Evolutionary conservation across 495 filamentous ascomycete species (phyloP), one percentile per base, ranked within the genome.

Genomic region (Xylaria castorea): DNA sequence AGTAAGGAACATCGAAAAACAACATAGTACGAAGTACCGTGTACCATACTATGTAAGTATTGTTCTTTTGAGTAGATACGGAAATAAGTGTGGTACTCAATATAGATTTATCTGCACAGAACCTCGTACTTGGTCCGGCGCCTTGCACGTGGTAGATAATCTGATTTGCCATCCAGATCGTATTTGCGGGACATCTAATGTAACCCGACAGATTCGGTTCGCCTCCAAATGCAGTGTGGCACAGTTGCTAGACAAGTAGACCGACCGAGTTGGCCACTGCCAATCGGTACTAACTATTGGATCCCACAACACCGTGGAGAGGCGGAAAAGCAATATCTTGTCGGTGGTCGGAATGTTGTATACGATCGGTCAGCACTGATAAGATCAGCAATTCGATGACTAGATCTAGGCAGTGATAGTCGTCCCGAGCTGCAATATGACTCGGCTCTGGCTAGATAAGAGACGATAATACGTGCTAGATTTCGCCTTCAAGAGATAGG

Each of bases 51-150:
- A 57, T 16, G 27, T 32, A 57, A 32, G 53, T 25, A 32, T 11
- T 57, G 11, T 65, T 48, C 40, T 16, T 46, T 50, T 50, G 22
- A 14, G n/a, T 6, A n/a, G n/a, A n/a, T n/a, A 14, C 8, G 3
- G 38, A 44, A 44, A 44, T 40, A 48, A 42, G 20, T 4, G 38
- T 34, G 62, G 38, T 11, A 27, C 32, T 12, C 14, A 38, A 46
- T 66, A 32, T 66, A 42, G 18, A 62, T 20, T 14, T 27, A 44
- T 44, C 36, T 62, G 68, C 57, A 62, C 55, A 48, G 62, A 58
- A 50, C 48, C 57, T 70, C 68, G 68, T 61, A 70, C 68, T 70
- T 36, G 65, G 12, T 44, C 68, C 75, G 62, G 76, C 70, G 69
- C 74, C 60, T 63, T 73, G 65, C 74, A 73, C 68, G 68, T 58